These are phyloP conservation scores for Talinum fruticosum DNA, from an alignment of 148 eudicot genomes.

Conservation along the genomic window DNA sequence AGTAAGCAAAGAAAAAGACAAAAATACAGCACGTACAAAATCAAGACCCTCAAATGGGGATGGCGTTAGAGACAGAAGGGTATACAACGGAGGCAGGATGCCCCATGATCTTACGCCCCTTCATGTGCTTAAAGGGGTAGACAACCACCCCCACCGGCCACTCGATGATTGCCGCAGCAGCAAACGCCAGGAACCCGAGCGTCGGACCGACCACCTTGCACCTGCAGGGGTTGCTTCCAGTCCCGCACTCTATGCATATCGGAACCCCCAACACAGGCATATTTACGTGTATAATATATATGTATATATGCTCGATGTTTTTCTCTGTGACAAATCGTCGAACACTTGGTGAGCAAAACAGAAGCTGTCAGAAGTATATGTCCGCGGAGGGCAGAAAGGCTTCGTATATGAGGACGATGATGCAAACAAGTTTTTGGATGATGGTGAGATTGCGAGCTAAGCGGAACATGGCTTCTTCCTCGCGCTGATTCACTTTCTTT, in stretches of 20 bases:
- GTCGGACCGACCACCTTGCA: constrained; percentile 88
- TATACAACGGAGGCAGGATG: constrained; percentile 71
- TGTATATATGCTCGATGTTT: not conserved
- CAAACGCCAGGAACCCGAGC: constrained; percentile 69
- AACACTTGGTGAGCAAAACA: constrained; percentile 4
- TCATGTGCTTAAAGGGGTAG: constrained; percentile 50
- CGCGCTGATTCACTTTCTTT: not conserved
- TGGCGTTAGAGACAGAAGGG: constrained; percentile 47
- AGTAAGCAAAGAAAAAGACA: not conserved
- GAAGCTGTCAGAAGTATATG: not conserved
- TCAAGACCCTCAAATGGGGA: constrained; percentile 46
- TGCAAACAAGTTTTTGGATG: constrained; percentile 9
- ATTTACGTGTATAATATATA: not conserved
- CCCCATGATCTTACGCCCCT: constrained; percentile 77
- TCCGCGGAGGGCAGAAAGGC: constrained; percentile 9
- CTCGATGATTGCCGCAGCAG: constrained; percentile 65
- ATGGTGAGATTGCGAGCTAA: constrained; percentile 21
- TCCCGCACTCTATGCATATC: constrained; percentile 71
- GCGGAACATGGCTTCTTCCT: constrained; percentile 22
- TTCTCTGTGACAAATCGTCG: not conserved
- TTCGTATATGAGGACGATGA: constrained; percentile 24
- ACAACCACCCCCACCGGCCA: constrained; percentile 84
- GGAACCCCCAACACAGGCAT: constrained; percentile 44
- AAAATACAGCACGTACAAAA: not conserved
- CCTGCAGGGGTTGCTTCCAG: constrained; percentile 60